Evolutionary conservation across 495 filamentous ascomycete species (phyloP).

Genomic region (Trichocladium antarcticum): DNA sequence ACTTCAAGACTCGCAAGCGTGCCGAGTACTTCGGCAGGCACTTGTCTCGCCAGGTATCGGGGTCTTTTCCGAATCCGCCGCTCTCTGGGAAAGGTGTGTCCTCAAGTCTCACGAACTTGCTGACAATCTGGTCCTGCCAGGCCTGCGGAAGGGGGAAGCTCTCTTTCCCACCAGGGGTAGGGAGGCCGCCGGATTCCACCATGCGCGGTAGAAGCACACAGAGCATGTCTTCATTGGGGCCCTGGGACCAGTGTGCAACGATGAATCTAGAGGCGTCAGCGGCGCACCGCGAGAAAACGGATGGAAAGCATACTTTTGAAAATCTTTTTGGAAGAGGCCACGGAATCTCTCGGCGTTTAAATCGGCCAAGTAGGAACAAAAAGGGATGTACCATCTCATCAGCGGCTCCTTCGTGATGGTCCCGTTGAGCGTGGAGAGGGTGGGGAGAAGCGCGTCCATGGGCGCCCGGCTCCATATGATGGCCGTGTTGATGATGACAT

Average conservation of each 20-base stretch:
- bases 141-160: constrained; percentile 50
- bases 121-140: constrained; percentile 59
- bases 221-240: constrained; percentile 52
- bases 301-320: constrained; percentile 50
- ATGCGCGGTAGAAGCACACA: constrained; percentile 61
- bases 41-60: constrained; percentile 43
- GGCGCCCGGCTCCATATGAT: constrained; percentile 66
- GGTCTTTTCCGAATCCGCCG: constrained; percentile 40
- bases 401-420: constrained; percentile 51
- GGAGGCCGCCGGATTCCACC: constrained; percentile 43
- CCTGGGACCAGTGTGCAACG: constrained; percentile 54
- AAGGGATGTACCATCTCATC: constrained; percentile 62
- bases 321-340: constrained; percentile 62
- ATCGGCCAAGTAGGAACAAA: constrained; percentile 68
- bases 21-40: constrained; percentile 47
- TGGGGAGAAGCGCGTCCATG: constrained; percentile 65
- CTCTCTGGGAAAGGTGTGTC: constrained; percentile 46
- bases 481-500: constrained; percentile 48
- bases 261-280: constrained; percentile 48
- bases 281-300: background rate
- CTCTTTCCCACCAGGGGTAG: constrained; percentile 39
- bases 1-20: constrained; percentile 39
- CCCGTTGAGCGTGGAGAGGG: constrained; percentile 49
- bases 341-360: constrained; percentile 66
- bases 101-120: constrained; percentile 48